phyloP scores from a whole-genome alignment of 176 grass and related monocot genomes.

The Aegilops speltoides region DNA sequence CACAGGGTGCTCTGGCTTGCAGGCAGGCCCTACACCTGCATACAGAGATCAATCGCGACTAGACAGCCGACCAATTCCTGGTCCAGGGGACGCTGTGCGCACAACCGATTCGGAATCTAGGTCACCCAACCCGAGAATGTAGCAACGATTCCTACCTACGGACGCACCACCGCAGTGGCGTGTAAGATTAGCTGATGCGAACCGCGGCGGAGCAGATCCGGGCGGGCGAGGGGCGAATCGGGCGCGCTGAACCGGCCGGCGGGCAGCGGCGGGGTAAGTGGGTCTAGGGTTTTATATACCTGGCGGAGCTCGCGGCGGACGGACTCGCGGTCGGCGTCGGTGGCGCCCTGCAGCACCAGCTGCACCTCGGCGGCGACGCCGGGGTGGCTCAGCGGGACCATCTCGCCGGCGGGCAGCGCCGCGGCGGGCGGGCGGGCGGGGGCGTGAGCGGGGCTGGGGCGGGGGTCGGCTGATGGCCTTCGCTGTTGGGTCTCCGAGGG shows the following conservation, averaged over 20 bases:
- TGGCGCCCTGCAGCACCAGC: conserved; percentile 51
- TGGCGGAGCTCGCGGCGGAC: conserved; percentile 29
- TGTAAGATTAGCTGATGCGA: not conserved
- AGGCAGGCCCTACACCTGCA: not conserved
- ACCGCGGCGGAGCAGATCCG: not conserved
- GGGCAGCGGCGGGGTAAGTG: not conserved
- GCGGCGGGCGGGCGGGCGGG: not conserved
- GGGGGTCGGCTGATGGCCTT: not conserved
- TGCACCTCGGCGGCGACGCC: conserved; percentile 46
- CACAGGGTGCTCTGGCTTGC: not conserved
- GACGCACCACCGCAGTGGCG: not conserved
- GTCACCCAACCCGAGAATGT: not conserved
- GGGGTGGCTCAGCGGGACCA: conserved; percentile 41
- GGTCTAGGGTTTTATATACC: conserved; percentile 25
- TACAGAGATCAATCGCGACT: not conserved
- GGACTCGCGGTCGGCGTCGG: conserved; percentile 46
- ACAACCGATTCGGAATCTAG: not conserved
- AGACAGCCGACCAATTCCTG: not conserved
- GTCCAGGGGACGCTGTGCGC: not conserved
- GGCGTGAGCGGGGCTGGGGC: not conserved
- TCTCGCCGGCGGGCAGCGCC: conserved; percentile 29
- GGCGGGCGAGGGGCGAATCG: not conserved
- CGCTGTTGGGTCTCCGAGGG: not conserved
- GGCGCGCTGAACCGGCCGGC: too few relatives aligned
- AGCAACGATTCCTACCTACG: too few relatives aligned